Evolutionary conservation across 768 basidiomycete species (phyloP), one percentile per base, ranked within the genome.

Genomic region (Amanita rimosa): DNA sequence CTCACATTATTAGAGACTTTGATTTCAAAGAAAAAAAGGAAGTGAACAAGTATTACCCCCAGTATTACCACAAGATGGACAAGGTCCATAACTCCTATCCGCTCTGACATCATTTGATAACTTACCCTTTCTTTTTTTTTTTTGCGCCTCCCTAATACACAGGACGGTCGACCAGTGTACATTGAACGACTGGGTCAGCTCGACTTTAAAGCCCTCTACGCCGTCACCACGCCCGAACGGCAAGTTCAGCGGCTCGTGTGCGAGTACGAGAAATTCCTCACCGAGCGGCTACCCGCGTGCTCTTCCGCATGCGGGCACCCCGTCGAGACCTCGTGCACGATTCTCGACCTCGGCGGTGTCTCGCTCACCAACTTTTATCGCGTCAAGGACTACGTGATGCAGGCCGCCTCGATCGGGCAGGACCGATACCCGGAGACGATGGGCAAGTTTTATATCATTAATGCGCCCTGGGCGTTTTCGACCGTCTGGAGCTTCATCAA

Each of bases 381-480:
- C 59, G 93, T 98, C 68, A 94, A 90, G 69, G 86, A 89, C 67
- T 95, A 92, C 71, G 85, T 98, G 37, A 75, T 72, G 53, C 65
- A 76, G 17, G 87, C 92, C 0, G 69, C 85, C 0, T 60, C 63
- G 22, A 83, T 99, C 64, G 89, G 90, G 9, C 93, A 96, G 64
- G 78, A 96, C 69, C 74, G 85, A 55, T 98, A 93, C 65, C 89
- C 92, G 1, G 90, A 95, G 64, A 80, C 75, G 55, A 91, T 97
- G 95, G 95, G 95, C 70, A 90, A 88, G 62, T 97, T 99, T 72
- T 99, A 89, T 74, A 93, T 98, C 75, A 87, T 96, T 76, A 97
- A 98, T 60, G 88, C 91, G 0, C 95, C 95, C 0, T 97, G 85
- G 82, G 75, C 81, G 45, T 99, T 99, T 71, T 76, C 78, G 44